A percentile compares a stretch with the other conserved stretches of the same genome.
phyloP scores from a whole-genome alignment of 2,329 filamentous ascomycete species.

The Magnaporthiopsis rhizophila region DNA sequence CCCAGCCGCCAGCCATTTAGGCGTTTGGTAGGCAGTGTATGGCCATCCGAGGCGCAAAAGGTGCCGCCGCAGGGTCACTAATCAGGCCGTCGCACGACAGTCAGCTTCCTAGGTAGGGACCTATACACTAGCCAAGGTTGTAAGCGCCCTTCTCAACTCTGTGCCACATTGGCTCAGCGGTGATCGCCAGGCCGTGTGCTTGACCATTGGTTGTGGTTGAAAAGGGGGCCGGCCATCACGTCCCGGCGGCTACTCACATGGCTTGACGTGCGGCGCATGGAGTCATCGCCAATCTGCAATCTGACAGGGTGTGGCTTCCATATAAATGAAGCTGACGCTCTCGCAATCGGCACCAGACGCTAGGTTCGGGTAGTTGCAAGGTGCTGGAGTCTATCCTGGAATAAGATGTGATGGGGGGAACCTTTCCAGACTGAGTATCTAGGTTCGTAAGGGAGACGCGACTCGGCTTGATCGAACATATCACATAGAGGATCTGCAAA shows the following conservation, averaged over 20 bases:
- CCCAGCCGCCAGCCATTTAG: too few species aligned
- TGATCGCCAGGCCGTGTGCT: background rate
- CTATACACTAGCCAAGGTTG: background rate
- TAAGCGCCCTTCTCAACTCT: background rate
- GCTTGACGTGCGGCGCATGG: too few species aligned
- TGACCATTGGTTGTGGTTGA: background rate
- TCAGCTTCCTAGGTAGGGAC: too few species aligned
- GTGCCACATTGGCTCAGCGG: background rate
- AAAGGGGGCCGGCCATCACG: background rate
- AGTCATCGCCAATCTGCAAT: too few species aligned
- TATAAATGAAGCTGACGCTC: too few species aligned
- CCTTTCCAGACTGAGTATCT: background rate
- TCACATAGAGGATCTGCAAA: background rate
- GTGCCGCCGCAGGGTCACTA: background rate
- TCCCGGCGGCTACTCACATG: background rate
- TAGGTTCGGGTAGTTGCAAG: too few species aligned
- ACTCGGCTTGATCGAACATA: background rate
- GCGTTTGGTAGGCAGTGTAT: background rate
- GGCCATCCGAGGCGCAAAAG: background rate
- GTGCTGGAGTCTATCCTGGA: background rate
- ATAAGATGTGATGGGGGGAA: background rate
- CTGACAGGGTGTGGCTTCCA: too few species aligned
- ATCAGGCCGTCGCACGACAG: background rate
- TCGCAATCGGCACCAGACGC: too few species aligned
- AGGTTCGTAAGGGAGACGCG: background rate